Base-by-base conservation (phyloP, 768 basidiomycete species). In the Mycena latifolia region DNA sequence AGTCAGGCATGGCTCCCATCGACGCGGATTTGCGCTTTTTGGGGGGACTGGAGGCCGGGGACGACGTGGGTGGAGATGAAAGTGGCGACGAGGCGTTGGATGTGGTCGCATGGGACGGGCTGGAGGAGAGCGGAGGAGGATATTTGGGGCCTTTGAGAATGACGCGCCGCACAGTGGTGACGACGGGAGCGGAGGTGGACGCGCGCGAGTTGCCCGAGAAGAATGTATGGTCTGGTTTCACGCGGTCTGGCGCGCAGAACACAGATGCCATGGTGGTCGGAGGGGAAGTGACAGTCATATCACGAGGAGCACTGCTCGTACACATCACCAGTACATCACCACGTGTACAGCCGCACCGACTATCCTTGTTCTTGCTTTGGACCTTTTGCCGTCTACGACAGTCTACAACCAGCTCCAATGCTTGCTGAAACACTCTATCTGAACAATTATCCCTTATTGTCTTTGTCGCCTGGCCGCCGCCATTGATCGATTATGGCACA, bases 1-100 rank as follows among this genome's bases (percentile, higher is more conserved):
- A 54, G 6, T 57, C 55, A 5, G 65, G 25, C 18, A 71, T 62
- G 41, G 70, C 18, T 22, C 41, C 65, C 27, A 54, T 33, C 0
- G 77, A 74, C 51, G 69, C 48, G 28, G 74, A 73, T 71, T 81
- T 82, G 55, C 82, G 80, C 61, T 84, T 84, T 62, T 62, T 71
- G 6, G 66, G 24, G 1, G 66, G 57, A 48, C 71, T 72, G 4
- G 69, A 70, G 9, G 22, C 18, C 2, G 69, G 69, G 28, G 69
- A 63, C 0, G 69, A 69, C 31, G 60, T 54, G 11, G 73, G 69
- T 6, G 76, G 74, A 59, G 73, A 76, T 5, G 76, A 74, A 14
- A 75, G 73, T 9, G 78, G 76, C 7, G 77, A 76, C 17, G 77
- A 77, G n/a, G 69, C 56, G 27, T 20, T 55, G 2, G 69, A 66